Evolutionary conservation across 495 filamentous ascomycete species (phyloP).

Genomic region (Cetradonia linearis): DNA sequence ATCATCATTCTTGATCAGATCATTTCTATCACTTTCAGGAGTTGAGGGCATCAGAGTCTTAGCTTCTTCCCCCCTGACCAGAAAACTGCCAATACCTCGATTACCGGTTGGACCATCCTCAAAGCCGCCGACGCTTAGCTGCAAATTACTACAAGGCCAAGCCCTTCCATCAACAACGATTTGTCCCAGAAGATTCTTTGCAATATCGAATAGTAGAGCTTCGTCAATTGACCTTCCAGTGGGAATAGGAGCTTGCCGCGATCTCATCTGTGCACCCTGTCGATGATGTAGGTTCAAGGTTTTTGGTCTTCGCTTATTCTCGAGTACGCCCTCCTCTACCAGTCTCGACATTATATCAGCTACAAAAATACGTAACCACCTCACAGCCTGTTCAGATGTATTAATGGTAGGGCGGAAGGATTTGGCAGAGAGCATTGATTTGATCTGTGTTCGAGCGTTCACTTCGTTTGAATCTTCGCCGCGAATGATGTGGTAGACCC

Average conservation of each 20-base stretch:
- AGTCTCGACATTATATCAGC: constrained; percentile 86
- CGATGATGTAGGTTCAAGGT: constrained; percentile 76
- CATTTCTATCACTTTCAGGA: constrained; percentile 12
- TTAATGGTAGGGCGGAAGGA: constrained; percentile 83
- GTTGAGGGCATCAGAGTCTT: constrained; percentile 34
- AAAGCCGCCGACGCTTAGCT: constrained; percentile 76
- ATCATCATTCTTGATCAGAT: constrained; percentile 24
- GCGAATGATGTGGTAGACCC: constrained; percentile 79
- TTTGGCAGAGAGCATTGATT: constrained; percentile 97
- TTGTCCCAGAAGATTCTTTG: constrained; percentile 64
- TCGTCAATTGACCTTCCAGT: constrained; percentile 64
- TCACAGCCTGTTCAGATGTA: constrained; percentile 64
- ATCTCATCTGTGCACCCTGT: constrained; percentile 57
- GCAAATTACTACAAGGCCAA: constrained; percentile 83
- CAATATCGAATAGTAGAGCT: constrained; percentile 61
- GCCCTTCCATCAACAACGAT: constrained; percentile 63
- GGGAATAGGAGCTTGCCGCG: constrained; percentile 65
- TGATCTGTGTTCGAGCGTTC: constrained; percentile 84
- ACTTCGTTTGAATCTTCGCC: constrained; percentile 83
- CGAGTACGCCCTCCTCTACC: constrained; percentile 83
- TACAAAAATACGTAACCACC: constrained; percentile 85
- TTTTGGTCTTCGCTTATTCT: constrained; percentile 77
- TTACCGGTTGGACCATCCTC: constrained; percentile 80
- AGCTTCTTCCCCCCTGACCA: constrained; percentile 69
- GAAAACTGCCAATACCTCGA: constrained; percentile 72